Percentiles rank a stretch among this genome's conserved stretches.
Conservation (phyloP, 305 asterid species). For the Rubia tinctorum region DNA sequence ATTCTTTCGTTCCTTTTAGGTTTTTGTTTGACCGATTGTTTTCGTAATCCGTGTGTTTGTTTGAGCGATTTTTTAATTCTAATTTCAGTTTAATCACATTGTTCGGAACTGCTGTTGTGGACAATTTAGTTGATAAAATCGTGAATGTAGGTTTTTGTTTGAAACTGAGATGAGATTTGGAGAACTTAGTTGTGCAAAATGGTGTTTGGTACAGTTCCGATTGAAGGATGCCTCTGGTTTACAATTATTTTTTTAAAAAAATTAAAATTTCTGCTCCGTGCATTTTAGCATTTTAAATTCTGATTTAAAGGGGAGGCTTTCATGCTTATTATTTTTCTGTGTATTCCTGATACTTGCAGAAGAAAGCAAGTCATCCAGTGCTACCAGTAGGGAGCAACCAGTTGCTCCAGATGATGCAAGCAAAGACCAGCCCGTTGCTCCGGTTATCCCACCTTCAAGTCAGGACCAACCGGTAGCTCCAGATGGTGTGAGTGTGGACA, state of each 20-base stretch:
- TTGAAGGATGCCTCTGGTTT: neutral
- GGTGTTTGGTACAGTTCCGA: too few species aligned
- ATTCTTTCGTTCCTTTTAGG: neutral
- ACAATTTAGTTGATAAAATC: neutral
- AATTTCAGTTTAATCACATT: neutral
- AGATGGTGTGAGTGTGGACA: neutral
- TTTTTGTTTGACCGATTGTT: too few species aligned
- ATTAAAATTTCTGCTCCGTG: too few species aligned
- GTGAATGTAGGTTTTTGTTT: too few species aligned
- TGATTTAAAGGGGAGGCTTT: neutral
- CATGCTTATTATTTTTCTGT: neutral
- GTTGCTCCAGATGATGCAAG: slow-evolving; percentile 49
- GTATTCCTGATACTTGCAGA: neutral
- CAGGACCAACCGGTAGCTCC: neutral
- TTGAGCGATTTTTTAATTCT: too few species aligned
- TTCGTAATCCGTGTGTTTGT: too few species aligned
- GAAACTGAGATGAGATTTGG: too few species aligned
- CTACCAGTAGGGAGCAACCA: slow-evolving; percentile 54
- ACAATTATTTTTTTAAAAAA: neutral
- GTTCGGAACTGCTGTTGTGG: neutral
- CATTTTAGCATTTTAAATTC: neutral
- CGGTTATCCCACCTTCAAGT: neutral
- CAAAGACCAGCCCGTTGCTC: neutral
- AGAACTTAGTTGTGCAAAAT: too few species aligned
- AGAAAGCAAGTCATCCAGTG: slow-evolving; percentile 18